Conservation (phyloP, 2,329 filamentous ascomycete species). For the Cercospora beticola region DNA sequence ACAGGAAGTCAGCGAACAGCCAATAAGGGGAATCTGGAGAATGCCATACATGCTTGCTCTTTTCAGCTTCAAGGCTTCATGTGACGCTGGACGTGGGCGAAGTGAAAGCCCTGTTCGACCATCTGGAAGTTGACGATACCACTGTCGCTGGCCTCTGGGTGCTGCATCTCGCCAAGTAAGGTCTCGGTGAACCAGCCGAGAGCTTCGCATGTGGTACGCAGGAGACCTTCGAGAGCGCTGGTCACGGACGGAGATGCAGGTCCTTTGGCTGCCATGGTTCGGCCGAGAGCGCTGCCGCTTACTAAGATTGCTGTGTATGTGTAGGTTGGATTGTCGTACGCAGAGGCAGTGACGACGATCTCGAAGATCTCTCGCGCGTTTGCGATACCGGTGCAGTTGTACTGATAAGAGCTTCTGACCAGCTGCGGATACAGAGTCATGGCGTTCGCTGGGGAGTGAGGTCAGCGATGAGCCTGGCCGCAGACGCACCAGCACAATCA, state of each 20-base stretch:
- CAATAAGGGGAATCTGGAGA: not conserved
- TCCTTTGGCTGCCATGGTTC: conserved; percentile 10
- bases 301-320: conserved; percentile 16
- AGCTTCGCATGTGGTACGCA: conserved; percentile 12
- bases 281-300: not conserved
- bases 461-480: conserved; percentile 1
- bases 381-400: conserved; percentile 1
- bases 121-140: conserved; percentile 15
- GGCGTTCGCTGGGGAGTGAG: conserved; percentile 16
- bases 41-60: not conserved
- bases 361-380: conserved; percentile 17
- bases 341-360: conserved; percentile 12
- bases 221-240: conserved; percentile 13
- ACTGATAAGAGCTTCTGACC: not conserved
- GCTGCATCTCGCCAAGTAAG: conserved; percentile 17
- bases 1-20: not conserved
- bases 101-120: conserved; percentile 22
- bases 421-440: conserved; percentile 19
- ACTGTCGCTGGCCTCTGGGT: conserved; percentile 15
- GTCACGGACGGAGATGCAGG: not conserved
- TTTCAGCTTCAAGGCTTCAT: not conserved
- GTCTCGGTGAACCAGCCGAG: conserved; percentile 21
- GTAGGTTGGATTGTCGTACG: not conserved
- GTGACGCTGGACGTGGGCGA: conserved; percentile 12
- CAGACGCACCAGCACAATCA: not conserved